phyloP scores from a whole-genome alignment of 371 early-diverging fungal genomes.

The Syncephalastrum monosporum region DNA sequence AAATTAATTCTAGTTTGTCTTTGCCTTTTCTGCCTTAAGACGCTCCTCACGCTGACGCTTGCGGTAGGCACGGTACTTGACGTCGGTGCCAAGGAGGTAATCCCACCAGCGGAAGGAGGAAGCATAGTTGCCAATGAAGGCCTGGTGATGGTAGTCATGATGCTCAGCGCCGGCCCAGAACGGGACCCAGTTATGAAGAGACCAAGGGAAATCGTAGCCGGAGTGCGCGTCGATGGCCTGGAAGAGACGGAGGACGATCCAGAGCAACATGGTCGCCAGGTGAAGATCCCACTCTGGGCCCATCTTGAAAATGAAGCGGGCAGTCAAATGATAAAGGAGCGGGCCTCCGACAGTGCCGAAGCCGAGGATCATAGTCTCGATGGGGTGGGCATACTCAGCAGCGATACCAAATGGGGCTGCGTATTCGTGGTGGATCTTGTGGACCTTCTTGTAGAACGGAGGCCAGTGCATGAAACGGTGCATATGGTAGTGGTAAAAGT shows the following conservation, averaged over 20 bases:
- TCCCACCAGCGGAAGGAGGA: conserved; percentile 87
- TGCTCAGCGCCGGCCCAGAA: conserved; percentile 84
- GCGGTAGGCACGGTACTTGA: conserved; percentile 69
- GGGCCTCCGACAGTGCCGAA: conserved; percentile 79
- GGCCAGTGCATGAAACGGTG: conserved; percentile 90
- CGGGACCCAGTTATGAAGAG: conserved; percentile 72
- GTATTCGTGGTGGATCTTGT: conserved; percentile 94
- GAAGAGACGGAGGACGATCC: conserved; percentile 77
- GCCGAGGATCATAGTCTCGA: conserved; percentile 76
- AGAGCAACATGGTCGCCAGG: conserved; percentile 74
- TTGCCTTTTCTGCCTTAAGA: conserved; percentile 17
- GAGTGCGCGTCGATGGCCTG: conserved; percentile 92
- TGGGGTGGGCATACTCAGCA: conserved; percentile 86
- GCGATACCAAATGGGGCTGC: conserved; percentile 87
- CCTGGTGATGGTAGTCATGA: conserved; percentile 83
- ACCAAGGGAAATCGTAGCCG: conserved; percentile 95
- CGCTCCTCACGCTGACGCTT: conserved; percentile 37
- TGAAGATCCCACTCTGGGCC: conserved; percentile 64
- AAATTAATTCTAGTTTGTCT: conserved; percentile 3
- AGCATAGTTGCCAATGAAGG: conserved; percentile 82
- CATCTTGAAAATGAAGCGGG: conserved; percentile 12
- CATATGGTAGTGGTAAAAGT: conserved; percentile 76
- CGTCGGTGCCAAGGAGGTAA: conserved; percentile 76
- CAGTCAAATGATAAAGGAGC: conserved; percentile 41
- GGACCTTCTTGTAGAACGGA: conserved; percentile 83